Evolutionary conservation across 495 filamentous ascomycete species (phyloP).

Genomic region (Tuber magnatum): DNA sequence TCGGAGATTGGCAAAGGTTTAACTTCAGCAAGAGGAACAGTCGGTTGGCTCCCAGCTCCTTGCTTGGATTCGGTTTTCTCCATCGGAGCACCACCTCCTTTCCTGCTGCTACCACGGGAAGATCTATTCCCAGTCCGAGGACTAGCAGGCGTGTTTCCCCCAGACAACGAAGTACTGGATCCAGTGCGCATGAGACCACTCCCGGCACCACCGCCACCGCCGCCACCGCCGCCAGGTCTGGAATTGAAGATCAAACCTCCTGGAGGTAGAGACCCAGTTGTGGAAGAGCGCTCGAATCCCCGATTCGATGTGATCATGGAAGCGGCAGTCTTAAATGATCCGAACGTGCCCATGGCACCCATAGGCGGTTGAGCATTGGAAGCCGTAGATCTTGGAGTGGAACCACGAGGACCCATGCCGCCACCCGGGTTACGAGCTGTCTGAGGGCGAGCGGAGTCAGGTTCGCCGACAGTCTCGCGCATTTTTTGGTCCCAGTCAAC

Average conservation of each 20-base stretch:
- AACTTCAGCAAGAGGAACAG: slow-evolving; percentile 85
- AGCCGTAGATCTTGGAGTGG: slow-evolving; percentile 44
- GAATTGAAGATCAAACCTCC: slow-evolving; percentile 47
- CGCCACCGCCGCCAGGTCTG: slow-evolving; percentile 47
- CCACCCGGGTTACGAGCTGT: slow-evolving; percentile 62
- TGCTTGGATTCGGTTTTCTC: slow-evolving; percentile 53
- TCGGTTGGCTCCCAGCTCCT: slow-evolving; percentile 62
- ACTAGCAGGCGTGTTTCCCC: slow-evolving; percentile 47
- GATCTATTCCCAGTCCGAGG: slow-evolving; percentile 51
- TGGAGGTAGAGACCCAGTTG: slow-evolving; percentile 23
- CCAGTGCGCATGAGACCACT: slow-evolving; percentile 48
- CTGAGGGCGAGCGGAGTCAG: slow-evolving; percentile 57
- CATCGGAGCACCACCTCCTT: slow-evolving; percentile 43
- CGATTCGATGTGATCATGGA: slow-evolving; percentile 34
- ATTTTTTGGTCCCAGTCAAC: slow-evolving; percentile 80
- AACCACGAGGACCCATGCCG: slow-evolving; percentile 47
- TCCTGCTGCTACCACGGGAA: slow-evolving; percentile 58
- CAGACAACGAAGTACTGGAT: slow-evolving; percentile 50
- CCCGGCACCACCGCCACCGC: slow-evolving; percentile 47
- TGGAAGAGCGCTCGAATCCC: slow-evolving; percentile 26
- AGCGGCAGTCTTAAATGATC: slow-evolving; percentile 41
- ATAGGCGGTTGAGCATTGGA: slow-evolving; percentile 44
- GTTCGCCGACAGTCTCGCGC: slow-evolving; percentile 66
- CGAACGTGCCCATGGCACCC: slow-evolving; percentile 66
- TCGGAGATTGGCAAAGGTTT: slow-evolving; percentile 65